phyloP scores from a whole-genome alignment of 2,329 filamentous ascomycete genomes.

The Cercospora sp. region DNA sequence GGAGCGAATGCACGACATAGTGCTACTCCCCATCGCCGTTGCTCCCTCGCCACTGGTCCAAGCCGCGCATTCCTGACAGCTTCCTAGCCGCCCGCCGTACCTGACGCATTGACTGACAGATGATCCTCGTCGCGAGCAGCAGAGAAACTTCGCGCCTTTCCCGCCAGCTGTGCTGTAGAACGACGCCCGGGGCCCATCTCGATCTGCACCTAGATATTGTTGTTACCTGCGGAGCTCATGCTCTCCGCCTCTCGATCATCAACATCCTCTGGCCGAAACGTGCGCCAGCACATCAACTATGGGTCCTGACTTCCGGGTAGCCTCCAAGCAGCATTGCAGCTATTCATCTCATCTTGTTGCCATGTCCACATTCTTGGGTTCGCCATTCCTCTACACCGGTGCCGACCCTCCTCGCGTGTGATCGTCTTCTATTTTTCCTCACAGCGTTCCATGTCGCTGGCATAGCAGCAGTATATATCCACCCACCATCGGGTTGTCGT shows the following conservation, averaged over 20 bases:
- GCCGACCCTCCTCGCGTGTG: conserved; percentile 16
- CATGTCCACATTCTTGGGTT: conserved; percentile 28
- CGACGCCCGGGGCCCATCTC: conserved; percentile 27
- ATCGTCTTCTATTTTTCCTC: conserved; percentile 30
- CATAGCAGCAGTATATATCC: conserved; percentile 24
- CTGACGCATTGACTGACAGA: conserved; percentile 29
- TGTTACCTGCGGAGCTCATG: conserved; percentile 35
- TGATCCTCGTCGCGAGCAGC: conserved; percentile 24
- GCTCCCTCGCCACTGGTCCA: conserved; percentile 6
- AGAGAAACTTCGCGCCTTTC: conserved; percentile 21
- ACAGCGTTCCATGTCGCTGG: conserved; percentile 20
- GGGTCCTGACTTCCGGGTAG: conserved; percentile 44
- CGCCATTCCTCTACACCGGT: conserved; percentile 32
- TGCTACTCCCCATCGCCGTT: conserved; percentile 13
- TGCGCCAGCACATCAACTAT: conserved; percentile 84
- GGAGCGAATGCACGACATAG: conserved; percentile 36
- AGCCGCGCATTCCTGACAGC: neutral
- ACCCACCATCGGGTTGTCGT: conserved; percentile 21
- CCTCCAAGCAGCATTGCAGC: conserved; percentile 33
- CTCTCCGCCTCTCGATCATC: conserved; percentile 39
- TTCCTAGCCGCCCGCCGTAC: conserved; percentile 6
- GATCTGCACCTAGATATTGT: conserved; percentile 38
- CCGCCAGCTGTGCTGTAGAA: conserved; percentile 19
- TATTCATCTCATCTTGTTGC: conserved; percentile 28
- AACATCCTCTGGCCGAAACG: conserved; percentile 70